A percentile compares a stretch with the other conserved stretches of the same genome.
Conservation (phyloP, 352 stramenopile genomes). For the Elongisporangium anandrum region DNA sequence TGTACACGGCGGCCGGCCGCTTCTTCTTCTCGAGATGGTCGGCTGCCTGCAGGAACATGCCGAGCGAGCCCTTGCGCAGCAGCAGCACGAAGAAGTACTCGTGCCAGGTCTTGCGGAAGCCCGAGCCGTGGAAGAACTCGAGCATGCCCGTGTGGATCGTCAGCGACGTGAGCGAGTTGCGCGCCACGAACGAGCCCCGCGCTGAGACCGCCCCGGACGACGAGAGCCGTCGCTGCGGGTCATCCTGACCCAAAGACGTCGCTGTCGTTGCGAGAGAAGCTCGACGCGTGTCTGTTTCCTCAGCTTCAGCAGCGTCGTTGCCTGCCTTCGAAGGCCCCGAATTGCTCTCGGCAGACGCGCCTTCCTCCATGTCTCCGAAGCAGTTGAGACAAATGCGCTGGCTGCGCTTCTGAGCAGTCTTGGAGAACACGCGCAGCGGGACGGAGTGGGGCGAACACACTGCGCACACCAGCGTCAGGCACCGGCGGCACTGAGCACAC, state of each 20-base stretch:
- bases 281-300: too few species aligned
- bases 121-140: slow-evolving; percentile 45
- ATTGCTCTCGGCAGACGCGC: too few species aligned
- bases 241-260: too few species aligned
- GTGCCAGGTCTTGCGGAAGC: slow-evolving; percentile 63
- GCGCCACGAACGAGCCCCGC: too few species aligned
- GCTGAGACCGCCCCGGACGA: too few species aligned
- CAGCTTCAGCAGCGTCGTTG: too few species aligned
- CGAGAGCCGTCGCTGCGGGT: too few species aligned
- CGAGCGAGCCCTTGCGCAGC: slow-evolving; percentile 63
- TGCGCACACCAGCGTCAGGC: slow-evolving; percentile 55
- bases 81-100: slow-evolving; percentile 70
- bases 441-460: slow-evolving; percentile 52
- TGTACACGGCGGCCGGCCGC: slow-evolving; percentile 53
- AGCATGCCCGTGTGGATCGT: slow-evolving; percentile 46
- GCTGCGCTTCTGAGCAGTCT: slow-evolving; percentile 20
- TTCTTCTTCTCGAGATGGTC: slow-evolving; percentile 39
- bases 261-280: too few species aligned
- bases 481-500: slow-evolving; percentile 46
- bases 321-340: too few species aligned
- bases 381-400: slow-evolving; percentile 50
- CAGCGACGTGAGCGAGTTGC: slow-evolving; percentile 5
- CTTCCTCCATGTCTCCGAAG: slow-evolving; percentile 22
- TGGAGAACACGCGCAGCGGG: slow-evolving; percentile 48
- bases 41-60: slow-evolving; percentile 51